Percentiles rank a stretch among this genome's conserved stretches.
phyloP scores from a whole-genome alignment of 1,284 basidiomycete species.

The Caloboletus firmus region DNA sequence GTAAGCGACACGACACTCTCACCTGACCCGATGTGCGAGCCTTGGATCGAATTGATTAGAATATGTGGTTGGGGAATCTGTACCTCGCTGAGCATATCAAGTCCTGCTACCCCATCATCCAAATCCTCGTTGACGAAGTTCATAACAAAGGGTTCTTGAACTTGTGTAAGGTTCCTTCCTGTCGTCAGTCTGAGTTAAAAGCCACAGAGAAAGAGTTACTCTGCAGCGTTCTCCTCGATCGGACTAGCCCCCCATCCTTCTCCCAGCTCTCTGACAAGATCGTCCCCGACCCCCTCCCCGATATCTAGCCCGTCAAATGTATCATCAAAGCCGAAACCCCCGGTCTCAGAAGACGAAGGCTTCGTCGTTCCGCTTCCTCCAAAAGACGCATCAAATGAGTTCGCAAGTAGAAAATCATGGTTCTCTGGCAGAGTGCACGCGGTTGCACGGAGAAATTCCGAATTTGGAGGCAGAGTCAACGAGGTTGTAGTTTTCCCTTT shows the following conservation, averaged over 20 bases:
- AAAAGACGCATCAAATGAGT: conserved; percentile 63
- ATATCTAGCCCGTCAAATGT: conserved; percentile 59
- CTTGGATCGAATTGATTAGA: background rate
- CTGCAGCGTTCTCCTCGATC: conserved; percentile 20
- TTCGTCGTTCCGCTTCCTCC: conserved; percentile 40
- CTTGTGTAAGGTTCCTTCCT: conserved; percentile 14
- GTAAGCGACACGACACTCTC: background rate
- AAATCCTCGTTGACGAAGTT: conserved; percentile 15
- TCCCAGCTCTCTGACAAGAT: conserved; percentile 70
- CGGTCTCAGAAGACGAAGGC: conserved; percentile 58
- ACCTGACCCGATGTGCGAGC: conserved; percentile 11
- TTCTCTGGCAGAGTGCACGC: conserved; percentile 67
- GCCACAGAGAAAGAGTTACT: conserved; percentile 10
- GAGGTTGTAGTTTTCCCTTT: conserved; percentile 37
- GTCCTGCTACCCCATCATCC: conserved; percentile 8
- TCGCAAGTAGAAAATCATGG: conserved; percentile 63
- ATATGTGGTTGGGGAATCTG: background rate
- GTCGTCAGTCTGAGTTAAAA: conserved; percentile 12
- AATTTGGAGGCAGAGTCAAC: conserved; percentile 16
- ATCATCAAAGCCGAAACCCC: conserved; percentile 52
- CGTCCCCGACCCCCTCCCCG: conserved; percentile 61
- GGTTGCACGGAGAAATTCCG: conserved; percentile 50
- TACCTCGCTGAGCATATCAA: conserved; percentile 1
- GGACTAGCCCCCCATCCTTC: conserved; percentile 58
- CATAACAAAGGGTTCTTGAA: conserved; percentile 16